Conservation (phyloP, 2,329 filamentous ascomycete genomes). For the Verticillium zaregamsianum region DNA sequence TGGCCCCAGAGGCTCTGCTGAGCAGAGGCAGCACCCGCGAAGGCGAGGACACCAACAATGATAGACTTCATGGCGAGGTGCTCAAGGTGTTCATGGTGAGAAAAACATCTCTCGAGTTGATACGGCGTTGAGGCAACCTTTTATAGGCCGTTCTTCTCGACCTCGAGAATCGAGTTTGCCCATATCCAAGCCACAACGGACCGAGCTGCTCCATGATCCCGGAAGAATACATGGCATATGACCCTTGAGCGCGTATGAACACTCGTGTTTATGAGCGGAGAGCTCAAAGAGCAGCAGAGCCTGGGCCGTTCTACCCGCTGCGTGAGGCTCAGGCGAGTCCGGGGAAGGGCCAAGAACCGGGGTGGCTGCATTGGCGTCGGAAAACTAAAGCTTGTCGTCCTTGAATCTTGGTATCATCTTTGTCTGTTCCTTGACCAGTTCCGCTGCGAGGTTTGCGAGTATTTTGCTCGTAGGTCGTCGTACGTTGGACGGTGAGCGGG, state of each 20-base stretch:
- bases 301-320: not conserved
- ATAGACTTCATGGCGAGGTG: conserved; percentile 7
- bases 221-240: not conserved
- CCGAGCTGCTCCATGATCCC: not conserved
- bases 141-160: not conserved
- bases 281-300: not conserved
- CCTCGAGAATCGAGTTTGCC: not conserved
- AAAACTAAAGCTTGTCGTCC: not conserved
- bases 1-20: conserved; percentile 24
- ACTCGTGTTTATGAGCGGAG: not conserved
- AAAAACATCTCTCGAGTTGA: not conserved
- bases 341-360: not conserved
- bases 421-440: not conserved
- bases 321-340: not conserved
- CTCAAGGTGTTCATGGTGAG: not conserved
- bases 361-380: not conserved
- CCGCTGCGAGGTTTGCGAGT: too few relatives aligned
- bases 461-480: not conserved
- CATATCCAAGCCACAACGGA: not conserved
- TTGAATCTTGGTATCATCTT: not conserved
- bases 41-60: conserved; percentile 3
- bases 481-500: not conserved
- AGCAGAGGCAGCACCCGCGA: conserved; percentile 11
- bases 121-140: not conserved
- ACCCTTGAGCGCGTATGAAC: not conserved